phyloP scores from a whole-genome alignment of 805 yeast genomes.

The Ogataea trehaloabstinens region DNA sequence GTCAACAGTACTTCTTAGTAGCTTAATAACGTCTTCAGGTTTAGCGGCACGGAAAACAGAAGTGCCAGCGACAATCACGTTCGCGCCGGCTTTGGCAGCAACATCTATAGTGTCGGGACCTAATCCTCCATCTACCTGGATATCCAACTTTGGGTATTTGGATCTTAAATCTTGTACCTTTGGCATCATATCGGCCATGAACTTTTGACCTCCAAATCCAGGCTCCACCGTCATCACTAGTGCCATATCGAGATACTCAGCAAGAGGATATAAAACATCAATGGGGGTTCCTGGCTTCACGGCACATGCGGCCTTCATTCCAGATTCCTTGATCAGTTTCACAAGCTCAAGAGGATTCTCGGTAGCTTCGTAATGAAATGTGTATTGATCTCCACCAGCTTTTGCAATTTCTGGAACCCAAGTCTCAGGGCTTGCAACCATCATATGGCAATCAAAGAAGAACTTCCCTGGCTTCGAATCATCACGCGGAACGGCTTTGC shows the following conservation, averaged over 20 bases:
- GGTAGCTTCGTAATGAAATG: conserved; percentile 94
- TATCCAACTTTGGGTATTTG: conserved; percentile 74
- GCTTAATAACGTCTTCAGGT: conserved; percentile 71
- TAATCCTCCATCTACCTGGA: conserved; percentile 96
- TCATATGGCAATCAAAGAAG: conserved; percentile 96
- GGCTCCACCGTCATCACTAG: conserved; percentile 98
- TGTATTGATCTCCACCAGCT: conserved; percentile 94
- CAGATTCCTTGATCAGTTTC: conserved; percentile 68
- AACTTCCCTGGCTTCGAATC: conserved; percentile 17
- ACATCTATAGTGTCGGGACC: conserved; percentile 79
- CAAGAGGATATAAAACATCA: conserved; percentile 73
- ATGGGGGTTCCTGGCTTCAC: conserved; percentile 91
- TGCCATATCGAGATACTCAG: conserved; percentile 85
- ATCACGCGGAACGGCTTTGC: conserved; percentile 41
- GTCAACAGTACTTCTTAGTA: conserved; percentile 62
- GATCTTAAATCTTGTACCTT: conserved; percentile 77
- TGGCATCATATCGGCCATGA: conserved; percentile 95
- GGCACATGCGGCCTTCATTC: conserved; percentile 94
- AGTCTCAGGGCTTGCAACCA: conserved; percentile 88
- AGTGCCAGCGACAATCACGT: conserved; percentile 97
- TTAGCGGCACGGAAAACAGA: conserved; percentile 83
- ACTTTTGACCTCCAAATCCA: conserved; percentile 97
- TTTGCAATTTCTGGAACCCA: conserved; percentile 93
- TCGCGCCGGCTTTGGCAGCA: conserved; percentile 98
- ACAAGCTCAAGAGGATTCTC: conserved; percentile 72